Base-by-base conservation (phyloP, 1,139 yeast genomes). In the Hanseniaspora uvarum region DNA sequence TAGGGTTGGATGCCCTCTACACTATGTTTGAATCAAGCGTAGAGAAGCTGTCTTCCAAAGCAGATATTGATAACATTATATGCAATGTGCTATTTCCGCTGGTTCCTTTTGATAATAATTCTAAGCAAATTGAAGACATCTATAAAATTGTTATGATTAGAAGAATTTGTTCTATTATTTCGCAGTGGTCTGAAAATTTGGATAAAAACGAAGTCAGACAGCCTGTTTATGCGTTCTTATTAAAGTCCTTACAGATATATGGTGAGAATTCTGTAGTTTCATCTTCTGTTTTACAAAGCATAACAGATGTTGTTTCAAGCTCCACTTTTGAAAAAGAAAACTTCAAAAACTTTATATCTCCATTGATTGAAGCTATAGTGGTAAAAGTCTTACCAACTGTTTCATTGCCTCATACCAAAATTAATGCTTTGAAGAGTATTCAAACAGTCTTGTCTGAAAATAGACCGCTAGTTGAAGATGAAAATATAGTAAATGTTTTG, bases 1-100 rank as follows among this genome's bases (percentile, higher is more conserved):
- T 87, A 52, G 69, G 75, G n/a, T 82, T 81, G 59, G 98, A 92
- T 67, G 79, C 95, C 0, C 80, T 85, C 1, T 74, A 87, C 58
- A 80, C 89, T 38, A 86, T 88, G 8, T 85, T 92, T 61, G 94
- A 88, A 65, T 70, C 86, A 37, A 83, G 94, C 45, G 76, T 94
- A 0, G 72, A 73, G 55, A 79, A 84, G 0, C 78, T 89, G 23
- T 74, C 79, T 49, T 83, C 81, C 41, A 73, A 70, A 56, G 80
- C 84, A 18, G 77, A 83, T 60, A 83, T 86, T 63, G 83, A 83
- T 62, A 76, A 76, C 16, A 73, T 81, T 1, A 77, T 89, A 57
- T 69, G 85, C 18, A 94, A 95, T 0, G 48, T 48, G 19, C n/a
- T 54, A 19, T 24, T 38, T 12, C 50, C 50, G 16, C 82, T 83